phyloP scores from a whole-genome alignment of 2,329 filamentous ascomycete species.

The Grosmannia serpens region DNA sequence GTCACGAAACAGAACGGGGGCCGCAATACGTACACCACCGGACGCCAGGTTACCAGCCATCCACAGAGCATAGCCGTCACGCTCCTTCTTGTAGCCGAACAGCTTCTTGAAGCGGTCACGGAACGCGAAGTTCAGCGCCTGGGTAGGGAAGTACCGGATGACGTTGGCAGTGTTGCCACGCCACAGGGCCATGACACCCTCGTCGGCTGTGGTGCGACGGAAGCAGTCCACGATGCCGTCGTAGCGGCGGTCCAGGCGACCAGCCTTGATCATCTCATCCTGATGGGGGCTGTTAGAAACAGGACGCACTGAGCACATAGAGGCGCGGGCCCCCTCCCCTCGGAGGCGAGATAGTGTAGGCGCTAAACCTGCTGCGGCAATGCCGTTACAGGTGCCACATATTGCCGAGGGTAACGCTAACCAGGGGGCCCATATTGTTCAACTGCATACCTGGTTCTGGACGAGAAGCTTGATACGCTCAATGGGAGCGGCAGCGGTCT shows the following conservation, averaged over 20 bases:
- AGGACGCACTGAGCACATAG: not conserved
- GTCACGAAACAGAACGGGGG: not conserved
- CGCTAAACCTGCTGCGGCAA: not conserved
- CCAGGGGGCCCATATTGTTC: not conserved
- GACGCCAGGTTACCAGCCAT: slow-evolving; percentile 99
- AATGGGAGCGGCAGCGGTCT: slow-evolving; percentile 98
- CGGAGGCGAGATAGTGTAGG: not conserved
- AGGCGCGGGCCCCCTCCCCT: not conserved
- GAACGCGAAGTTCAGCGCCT: slow-evolving; percentile 99
- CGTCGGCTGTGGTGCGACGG: slow-evolving; percentile 74
- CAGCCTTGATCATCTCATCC: slow-evolving; percentile 99
- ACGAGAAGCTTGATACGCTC: slow-evolving; percentile 99
- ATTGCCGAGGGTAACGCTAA: not conserved
- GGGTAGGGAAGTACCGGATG: slow-evolving; percentile 99
- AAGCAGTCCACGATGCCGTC: slow-evolving; percentile 91
- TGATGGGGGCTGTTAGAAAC: slow-evolving; percentile 31
- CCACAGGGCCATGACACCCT: slow-evolving; percentile 95
- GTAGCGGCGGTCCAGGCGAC: slow-evolving; percentile 98
- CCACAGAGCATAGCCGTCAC: slow-evolving; percentile 97
- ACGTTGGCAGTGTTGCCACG: slow-evolving; percentile 99
- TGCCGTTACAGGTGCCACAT: not conserved
- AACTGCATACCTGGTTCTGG: slow-evolving; percentile 89
- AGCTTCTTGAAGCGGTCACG: slow-evolving; percentile 99
- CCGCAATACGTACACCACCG: slow-evolving; percentile 74
- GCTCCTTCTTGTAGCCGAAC: slow-evolving; percentile 99